A percentile compares a stretch with the other conserved stretches of the same genome.
These are phyloP conservation scores for Vaccinium vitisidaea DNA, from an alignment of 148 eudicot genomes.

Conservation along the genomic window DNA sequence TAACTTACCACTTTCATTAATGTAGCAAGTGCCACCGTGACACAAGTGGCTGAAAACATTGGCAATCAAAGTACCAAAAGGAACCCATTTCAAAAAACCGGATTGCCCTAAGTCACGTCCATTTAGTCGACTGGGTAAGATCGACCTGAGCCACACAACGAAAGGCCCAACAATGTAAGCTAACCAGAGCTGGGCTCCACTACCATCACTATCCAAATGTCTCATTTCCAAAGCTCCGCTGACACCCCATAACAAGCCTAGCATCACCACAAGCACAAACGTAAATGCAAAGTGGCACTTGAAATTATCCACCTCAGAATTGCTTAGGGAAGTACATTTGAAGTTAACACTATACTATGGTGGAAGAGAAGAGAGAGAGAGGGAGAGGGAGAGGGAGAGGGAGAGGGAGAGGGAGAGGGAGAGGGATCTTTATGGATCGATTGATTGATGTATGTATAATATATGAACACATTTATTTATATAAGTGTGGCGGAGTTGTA, in stretches of 20 bases:
- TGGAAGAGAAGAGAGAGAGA: no score
- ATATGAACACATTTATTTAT: no score
- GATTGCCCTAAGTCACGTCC: conserved; percentile 66
- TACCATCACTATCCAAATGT: conserved; percentile 51
- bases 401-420: no score
- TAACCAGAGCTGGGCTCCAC: conserved; percentile 66
- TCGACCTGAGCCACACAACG: conserved; percentile 91
- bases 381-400: no score
- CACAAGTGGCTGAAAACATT: conserved; percentile 76
- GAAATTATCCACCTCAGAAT: conserved; percentile 24
- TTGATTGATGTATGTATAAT: no score
- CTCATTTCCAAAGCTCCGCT: conserved; percentile 45
- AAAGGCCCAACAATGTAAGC: conserved; percentile 77
- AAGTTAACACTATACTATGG: no score
- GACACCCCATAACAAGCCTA: conserved; percentile 50
- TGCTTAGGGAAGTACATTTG: conserved; percentile 10
- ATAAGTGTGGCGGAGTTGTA: no score
- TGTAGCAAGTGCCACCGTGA: conserved; percentile 82
- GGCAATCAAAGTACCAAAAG: conserved; percentile 80
- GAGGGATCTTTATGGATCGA: no score
- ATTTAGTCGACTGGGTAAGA: conserved; percentile 65
- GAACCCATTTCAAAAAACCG: conserved; percentile 62
- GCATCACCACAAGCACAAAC: conserved; percentile 35
- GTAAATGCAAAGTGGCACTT: conserved; percentile 32
- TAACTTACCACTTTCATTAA: conserved; percentile 45